Conservation (phyloP, 2,329 filamentous ascomycete species). For the Coniochaeta sp. region DNA sequence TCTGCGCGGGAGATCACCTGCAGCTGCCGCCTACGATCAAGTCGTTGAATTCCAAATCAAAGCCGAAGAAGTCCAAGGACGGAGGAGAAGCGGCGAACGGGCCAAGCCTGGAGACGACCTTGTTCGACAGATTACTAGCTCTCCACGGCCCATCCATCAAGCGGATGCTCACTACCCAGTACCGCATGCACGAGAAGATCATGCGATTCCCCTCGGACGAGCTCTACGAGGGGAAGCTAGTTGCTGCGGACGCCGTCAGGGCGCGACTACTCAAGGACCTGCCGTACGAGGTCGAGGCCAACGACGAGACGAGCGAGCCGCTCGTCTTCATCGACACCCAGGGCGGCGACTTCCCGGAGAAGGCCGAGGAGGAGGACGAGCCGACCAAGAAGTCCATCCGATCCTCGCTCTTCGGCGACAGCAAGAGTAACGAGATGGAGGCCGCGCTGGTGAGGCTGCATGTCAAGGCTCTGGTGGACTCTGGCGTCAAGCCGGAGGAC, state of each 20-base stretch:
- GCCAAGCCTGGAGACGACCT: constrained; percentile 68
- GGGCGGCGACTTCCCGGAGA: constrained; percentile 84
- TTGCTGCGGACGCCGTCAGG: constrained; percentile 75
- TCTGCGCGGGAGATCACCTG: constrained; percentile 89
- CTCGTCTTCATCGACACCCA: constrained; percentile 95
- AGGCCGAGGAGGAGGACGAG: constrained; percentile 68
- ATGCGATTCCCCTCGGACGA: constrained; percentile 91
- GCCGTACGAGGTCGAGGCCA: constrained; percentile 68
- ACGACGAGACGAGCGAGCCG: constrained; percentile 80
- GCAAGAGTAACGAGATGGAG: constrained; percentile 90
- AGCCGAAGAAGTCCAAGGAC: constrained; percentile 26
- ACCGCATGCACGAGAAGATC: constrained; percentile 94
- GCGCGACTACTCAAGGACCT: constrained; percentile 67
- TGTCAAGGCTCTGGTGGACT: constrained; percentile 65
- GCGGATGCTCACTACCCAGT: constrained; percentile 92
- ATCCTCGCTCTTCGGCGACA: constrained; percentile 43
- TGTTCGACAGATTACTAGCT: constrained; percentile 81
- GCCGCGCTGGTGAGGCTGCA: constrained; percentile 73
- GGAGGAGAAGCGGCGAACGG: constrained; percentile 34
- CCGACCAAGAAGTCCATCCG: constrained; percentile 38
- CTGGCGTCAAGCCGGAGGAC: constrained; percentile 73
- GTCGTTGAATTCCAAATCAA: constrained; percentile 51
- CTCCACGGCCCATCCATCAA: constrained; percentile 81
- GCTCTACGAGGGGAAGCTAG: constrained; percentile 73
- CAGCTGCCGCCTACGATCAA: constrained; percentile 95